Conservation (phyloP, 75 land plant genomes). For the Chamaecyparis obtusa region DNA sequence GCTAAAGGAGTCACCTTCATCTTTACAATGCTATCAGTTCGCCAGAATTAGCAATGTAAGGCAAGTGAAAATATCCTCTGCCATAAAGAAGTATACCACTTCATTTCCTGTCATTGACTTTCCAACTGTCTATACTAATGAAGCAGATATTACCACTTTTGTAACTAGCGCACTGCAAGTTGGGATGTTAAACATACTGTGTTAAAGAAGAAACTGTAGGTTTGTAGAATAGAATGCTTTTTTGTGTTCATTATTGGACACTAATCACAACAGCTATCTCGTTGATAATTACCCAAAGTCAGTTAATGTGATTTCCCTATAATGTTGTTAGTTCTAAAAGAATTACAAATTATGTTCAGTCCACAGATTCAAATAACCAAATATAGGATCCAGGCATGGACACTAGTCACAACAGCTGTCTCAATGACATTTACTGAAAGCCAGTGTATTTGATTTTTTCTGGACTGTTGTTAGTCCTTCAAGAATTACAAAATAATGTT, state of each 20-base stretch:
- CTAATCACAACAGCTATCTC: background rate
- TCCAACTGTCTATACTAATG: background rate
- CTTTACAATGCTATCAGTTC: background rate
- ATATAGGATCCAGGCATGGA: background rate
- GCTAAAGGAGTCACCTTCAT: background rate
- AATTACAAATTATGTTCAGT: background rate
- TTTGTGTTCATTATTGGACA: background rate
- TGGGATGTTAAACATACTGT: background rate
- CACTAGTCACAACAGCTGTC: background rate
- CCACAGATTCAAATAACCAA: background rate
- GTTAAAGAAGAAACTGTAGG: background rate
- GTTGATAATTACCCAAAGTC: background rate
- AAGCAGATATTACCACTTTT: background rate
- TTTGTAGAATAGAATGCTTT: background rate
- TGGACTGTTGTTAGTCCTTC: background rate
- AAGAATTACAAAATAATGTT: background rate
- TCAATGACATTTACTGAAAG: background rate
- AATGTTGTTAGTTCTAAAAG: background rate
- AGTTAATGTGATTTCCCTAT: background rate
- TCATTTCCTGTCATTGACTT: background rate
- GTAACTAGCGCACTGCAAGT: background rate
- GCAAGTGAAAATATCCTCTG: background rate
- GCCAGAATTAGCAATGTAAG: background rate
- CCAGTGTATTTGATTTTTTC: background rate
- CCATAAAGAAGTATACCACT: background rate